Conservation (phyloP, 495 filamentous ascomycete genomes). For the Amniculicola lignicola region DNA sequence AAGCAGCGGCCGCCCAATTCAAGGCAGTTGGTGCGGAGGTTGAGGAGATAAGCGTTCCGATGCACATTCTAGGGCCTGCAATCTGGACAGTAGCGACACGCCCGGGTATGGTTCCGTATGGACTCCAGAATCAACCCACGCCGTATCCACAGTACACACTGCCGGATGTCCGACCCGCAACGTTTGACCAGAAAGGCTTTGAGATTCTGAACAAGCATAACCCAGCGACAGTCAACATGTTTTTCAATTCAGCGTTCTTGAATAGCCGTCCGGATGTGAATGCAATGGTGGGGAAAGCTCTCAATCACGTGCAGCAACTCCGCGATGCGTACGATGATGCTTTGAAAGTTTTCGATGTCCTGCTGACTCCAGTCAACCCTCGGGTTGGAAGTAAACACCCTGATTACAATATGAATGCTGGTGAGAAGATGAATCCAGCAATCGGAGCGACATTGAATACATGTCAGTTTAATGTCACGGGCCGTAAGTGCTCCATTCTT, state of each 20-base stretch:
- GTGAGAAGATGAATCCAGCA: conserved; percentile 22
- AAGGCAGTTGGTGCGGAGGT: conserved; percentile 14
- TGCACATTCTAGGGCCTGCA: conserved; percentile 15
- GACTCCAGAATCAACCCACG: conserved; percentile 7
- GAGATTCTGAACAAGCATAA: conserved; percentile 22
- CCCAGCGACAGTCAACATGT: conserved; percentile 24
- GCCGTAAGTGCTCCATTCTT: conserved; percentile 2
- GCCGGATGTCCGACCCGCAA: conserved; percentile 10
- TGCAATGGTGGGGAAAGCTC: conserved; percentile 8
- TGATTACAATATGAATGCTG: conserved; percentile 18
- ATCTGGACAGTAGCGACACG: conserved; percentile 18
- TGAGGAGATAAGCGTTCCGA: conserved; percentile 20
- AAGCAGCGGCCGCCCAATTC: conserved; percentile 14
- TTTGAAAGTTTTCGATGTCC: conserved; percentile 16
- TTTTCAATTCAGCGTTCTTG: conserved; percentile 19
- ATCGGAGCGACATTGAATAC: conserved; percentile 25
- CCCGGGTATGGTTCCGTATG: conserved; percentile 2
- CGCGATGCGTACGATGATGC: conserved; percentile 17
- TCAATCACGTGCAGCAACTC: conserved; percentile 16
- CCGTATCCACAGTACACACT: conserved; percentile 16
- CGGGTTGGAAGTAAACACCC: conserved; percentile 22
- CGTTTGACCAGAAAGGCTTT: conserved; percentile 11
- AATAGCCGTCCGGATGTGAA: conserved; percentile 3
- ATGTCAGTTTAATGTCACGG: conserved; percentile 25
- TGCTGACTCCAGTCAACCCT: conserved; percentile 20